A percentile compares a stretch with the other conserved stretches of the same genome.
Evolutionary conservation across 805 yeast species (phyloP).

Genomic region (Lipomyces kockii): DNA sequence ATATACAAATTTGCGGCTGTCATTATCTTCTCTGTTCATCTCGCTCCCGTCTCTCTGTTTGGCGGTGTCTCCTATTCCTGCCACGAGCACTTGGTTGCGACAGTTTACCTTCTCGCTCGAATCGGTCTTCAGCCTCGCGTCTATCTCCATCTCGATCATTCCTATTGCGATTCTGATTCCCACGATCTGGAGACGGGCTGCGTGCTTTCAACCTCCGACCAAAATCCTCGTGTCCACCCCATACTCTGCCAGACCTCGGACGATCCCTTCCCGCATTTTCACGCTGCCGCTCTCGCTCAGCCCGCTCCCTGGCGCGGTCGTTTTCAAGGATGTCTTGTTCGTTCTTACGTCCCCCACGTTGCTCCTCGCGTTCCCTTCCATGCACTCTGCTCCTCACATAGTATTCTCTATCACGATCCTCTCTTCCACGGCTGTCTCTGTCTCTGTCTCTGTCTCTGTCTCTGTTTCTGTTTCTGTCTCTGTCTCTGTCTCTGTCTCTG

Average conservation of each 20-base stretch:
- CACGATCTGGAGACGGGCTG: slow-evolving; percentile 6
- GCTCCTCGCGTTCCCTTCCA: neutral
- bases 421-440: neutral
- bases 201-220: slow-evolving; percentile 7
- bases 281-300: slow-evolving; percentile 20
- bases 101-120: neutral
- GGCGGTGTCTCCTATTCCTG: slow-evolving; percentile 6
- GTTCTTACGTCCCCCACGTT: slow-evolving; percentile 8
- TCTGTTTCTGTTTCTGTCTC: neutral
- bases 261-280: slow-evolving; percentile 7
- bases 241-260: neutral
- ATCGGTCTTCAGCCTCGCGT: neutral
- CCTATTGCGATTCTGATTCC: neutral
- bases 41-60: neutral
- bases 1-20: neutral
- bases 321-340: slow-evolving; percentile 6
- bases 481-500: neutral
- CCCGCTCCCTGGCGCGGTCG: slow-evolving; percentile 14
- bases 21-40: neutral
- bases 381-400: slow-evolving; percentile 4
- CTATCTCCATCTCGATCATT: neutral
- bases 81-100: neutral
- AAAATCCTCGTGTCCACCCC: neutral
- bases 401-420: neutral
- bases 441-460: slow-evolving; percentile 4